Evolutionary conservation across 1,139 yeast species (phyloP).

Genomic region (Nakaseomyces sp.): DNA sequence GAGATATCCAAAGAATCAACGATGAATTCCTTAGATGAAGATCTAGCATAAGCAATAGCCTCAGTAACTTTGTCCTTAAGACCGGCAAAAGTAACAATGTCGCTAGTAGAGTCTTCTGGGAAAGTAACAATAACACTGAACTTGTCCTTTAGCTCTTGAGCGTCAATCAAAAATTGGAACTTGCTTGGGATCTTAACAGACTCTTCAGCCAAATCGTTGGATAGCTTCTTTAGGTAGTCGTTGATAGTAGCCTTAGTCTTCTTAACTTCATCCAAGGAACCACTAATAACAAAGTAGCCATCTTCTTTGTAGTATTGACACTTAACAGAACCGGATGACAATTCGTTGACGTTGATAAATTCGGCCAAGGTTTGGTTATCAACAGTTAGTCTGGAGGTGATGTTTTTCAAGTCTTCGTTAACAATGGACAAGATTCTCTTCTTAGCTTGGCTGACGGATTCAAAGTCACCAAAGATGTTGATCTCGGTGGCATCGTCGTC

Average conservation of each 20-base stretch:
- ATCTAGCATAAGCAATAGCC: constrained; percentile 52
- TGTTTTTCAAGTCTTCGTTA: constrained; percentile 58
- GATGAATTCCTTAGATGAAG: constrained; percentile 45
- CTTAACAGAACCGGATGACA: constrained; percentile 17
- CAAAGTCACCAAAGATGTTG: constrained; percentile 74
- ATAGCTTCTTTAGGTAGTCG: constrained; percentile 40
- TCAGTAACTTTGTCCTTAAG: constrained; percentile 43
- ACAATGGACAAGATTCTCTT: constrained; percentile 64
- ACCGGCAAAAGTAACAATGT: constrained; percentile 59
- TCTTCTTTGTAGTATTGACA: constrained; percentile 18
- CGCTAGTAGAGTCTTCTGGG: constrained; percentile 37
- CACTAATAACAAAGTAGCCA: constrained; percentile 28
- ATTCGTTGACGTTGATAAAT: constrained; percentile 12
- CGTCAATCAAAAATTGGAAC: constrained; percentile 43
- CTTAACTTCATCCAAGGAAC: constrained; percentile 31
- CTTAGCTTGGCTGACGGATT: constrained; percentile 72
- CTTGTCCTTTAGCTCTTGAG: constrained; percentile 39
- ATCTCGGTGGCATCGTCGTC: constrained; percentile 52
- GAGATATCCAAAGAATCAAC: constrained; percentile 73
- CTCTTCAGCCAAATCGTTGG: constrained; percentile 37
- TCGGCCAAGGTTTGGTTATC: constrained; percentile 30
- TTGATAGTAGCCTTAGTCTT: constrained; percentile 34
- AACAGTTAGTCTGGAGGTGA: constrained; percentile 43
- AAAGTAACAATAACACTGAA: constrained; percentile 58
- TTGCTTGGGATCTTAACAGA: constrained; percentile 40